These are phyloP conservation scores for Pelargonium australe DNA, from an alignment of 441 rosid species.

Conservation along the genomic window DNA sequence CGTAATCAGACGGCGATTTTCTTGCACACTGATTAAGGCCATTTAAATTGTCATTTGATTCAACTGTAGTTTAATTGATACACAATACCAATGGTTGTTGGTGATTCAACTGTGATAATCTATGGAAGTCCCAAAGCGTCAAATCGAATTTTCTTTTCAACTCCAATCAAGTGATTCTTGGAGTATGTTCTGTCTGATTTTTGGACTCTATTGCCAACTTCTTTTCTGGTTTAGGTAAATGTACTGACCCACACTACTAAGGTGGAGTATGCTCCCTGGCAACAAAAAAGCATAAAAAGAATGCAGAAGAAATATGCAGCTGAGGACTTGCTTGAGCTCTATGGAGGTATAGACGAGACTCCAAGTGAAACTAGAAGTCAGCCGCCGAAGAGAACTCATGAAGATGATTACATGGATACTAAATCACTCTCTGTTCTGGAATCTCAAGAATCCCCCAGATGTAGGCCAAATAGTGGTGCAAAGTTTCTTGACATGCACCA, in stretches of 20 bases:
- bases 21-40: not conserved
- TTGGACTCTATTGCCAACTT: not conserved
- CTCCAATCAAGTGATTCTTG: not conserved
- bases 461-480: not conserved
- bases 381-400: slow-evolving; percentile 14
- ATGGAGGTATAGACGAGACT: slow-evolving; percentile 17
- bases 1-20: not conserved
- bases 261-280: slow-evolving; percentile 41
- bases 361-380: slow-evolving; percentile 19
- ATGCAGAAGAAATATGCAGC: slow-evolving; percentile 24
- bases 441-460: slow-evolving; percentile 11
- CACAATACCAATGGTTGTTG: too few relatives aligned
- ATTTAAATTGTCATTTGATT: not conserved
- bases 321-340: slow-evolving; percentile 17
- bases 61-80: not conserved
- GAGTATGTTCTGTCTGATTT: not conserved
- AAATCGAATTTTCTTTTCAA: not conserved
- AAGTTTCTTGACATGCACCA: not conserved
- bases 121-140: not conserved
- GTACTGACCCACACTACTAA: slow-evolving; percentile 72
- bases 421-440: too few relatives aligned
- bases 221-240: slow-evolving; percentile 49
- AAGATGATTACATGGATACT: too few relatives aligned
- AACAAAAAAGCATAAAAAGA: slow-evolving; percentile 18
- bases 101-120: not conserved